Percentiles rank a stretch among this genome's conserved stretches.
phyloP scores from a whole-genome alignment of 495 filamentous ascomycete genomes.

The Halenospora varia region DNA sequence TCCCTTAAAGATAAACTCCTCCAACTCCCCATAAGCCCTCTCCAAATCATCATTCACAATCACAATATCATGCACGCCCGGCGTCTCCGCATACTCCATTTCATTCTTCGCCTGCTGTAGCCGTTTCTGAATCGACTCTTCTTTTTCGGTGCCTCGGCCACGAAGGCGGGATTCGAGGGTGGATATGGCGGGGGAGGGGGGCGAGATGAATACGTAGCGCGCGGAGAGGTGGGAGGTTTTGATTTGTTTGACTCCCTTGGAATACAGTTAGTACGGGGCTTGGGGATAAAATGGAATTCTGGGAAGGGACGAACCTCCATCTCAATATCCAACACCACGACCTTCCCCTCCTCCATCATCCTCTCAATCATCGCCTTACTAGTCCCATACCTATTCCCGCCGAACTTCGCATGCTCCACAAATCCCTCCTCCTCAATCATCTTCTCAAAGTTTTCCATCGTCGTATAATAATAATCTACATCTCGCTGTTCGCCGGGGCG shows the following conservation, averaged over 20 bases:
- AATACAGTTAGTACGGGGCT: not conserved
- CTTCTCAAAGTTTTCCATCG: constrained; percentile 62
- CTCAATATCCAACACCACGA: constrained; percentile 83
- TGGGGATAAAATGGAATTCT: not conserved
- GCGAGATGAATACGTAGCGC: constrained; percentile 81
- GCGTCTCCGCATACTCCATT: constrained; percentile 70
- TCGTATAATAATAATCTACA: constrained; percentile 77
- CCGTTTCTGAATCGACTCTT: constrained; percentile 70
- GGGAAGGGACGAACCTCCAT: constrained; percentile 73
- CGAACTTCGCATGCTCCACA: constrained; percentile 85
- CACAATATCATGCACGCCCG: constrained; percentile 76
- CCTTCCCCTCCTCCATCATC: constrained; percentile 61
- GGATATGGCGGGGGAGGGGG: constrained; percentile 59
- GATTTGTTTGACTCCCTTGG: constrained; percentile 87
- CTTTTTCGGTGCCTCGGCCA: constrained; percentile 78
- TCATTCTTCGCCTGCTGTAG: constrained; percentile 76
- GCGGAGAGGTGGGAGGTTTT: constrained; percentile 70
- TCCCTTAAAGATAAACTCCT: constrained; percentile 52
- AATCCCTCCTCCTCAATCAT: constrained; percentile 70
- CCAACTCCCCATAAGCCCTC: constrained; percentile 73
- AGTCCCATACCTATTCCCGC: constrained; percentile 87
- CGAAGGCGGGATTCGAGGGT: constrained; percentile 72
- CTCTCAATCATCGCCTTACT: constrained; percentile 70
- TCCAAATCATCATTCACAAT: constrained; percentile 91
- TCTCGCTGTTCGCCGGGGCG: constrained; percentile 73